A percentile compares a stretch with the other conserved stretches of the same genome.
Conservation (phyloP, 2,329 filamentous ascomycete species). For the Scytalidium sp. region DNA sequence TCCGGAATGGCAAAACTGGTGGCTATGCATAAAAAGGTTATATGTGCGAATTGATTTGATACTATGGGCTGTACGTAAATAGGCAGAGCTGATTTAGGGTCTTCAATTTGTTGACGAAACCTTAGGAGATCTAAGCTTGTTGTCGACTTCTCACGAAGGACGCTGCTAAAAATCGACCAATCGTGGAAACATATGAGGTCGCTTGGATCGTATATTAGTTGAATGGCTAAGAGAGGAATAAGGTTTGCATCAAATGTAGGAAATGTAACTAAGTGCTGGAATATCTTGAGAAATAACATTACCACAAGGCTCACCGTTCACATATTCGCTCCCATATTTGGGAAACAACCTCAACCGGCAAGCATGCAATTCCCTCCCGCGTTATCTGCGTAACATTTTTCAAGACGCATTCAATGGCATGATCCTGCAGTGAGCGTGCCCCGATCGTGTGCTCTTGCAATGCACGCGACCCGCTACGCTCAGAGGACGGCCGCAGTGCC, state of each 20-base stretch:
- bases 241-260: neutral
- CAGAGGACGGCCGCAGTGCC: neutral
- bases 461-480: neutral
- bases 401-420: constrained; percentile 17
- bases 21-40: constrained; percentile 27
- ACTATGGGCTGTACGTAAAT: constrained; percentile 22
- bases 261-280: neutral
- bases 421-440: constrained; percentile 17
- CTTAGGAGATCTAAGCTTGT: constrained; percentile 15
- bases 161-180: constrained; percentile 26
- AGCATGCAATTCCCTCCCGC: constrained; percentile 13
- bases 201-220: constrained; percentile 11
- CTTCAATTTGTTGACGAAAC: constrained; percentile 19
- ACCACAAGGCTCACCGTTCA: neutral
- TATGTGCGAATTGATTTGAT: constrained; percentile 26
- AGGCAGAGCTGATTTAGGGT: constrained; percentile 17
- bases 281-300: neutral
- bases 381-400: constrained; percentile 18
- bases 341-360: constrained; percentile 15
- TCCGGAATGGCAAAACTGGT: constrained; percentile 18
- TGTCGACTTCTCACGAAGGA: constrained; percentile 13
- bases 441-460: constrained; percentile 11
- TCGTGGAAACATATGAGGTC: constrained; percentile 19
- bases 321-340: constrained; percentile 16
- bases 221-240: neutral